Percentiles rank a stretch among this genome's conserved stretches.
These are phyloP conservation scores for Camelina laxa DNA, from an alignment of 345 rosid species.

Conservation along the genomic window DNA sequence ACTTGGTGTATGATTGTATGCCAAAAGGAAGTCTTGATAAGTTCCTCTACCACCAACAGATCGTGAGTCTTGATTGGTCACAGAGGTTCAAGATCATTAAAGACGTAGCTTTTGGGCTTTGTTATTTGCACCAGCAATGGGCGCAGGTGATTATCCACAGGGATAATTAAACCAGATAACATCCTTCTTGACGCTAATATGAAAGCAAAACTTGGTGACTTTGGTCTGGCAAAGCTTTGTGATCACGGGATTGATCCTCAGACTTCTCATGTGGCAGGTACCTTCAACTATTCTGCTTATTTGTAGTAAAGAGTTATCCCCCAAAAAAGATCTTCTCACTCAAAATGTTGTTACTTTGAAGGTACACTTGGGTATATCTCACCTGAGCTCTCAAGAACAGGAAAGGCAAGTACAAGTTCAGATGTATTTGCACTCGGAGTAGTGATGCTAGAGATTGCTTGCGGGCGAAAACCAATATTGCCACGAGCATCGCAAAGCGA, in stretches of 20 bases:
- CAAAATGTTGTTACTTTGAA: slow-evolving; percentile 2
- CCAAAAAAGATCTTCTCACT: neutral
- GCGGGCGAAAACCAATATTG: slow-evolving; percentile 42
- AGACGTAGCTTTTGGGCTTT: slow-evolving; percentile 63
- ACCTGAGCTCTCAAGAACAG: slow-evolving; percentile 69
- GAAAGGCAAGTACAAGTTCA: slow-evolving; percentile 63
- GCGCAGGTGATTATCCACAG: slow-evolving; percentile 71
- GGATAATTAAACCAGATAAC: slow-evolving; percentile 73
- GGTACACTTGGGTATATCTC: slow-evolving; percentile 83
- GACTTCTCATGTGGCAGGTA: slow-evolving; percentile 54
- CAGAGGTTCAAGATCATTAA: slow-evolving; percentile 49
- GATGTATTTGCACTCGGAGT: slow-evolving; percentile 67
- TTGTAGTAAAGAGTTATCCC: neutral
- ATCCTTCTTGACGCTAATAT: slow-evolving; percentile 62
- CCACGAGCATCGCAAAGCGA: slow-evolving; percentile 2
- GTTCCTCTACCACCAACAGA: slow-evolving; percentile 42
- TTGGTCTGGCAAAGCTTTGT: slow-evolving; percentile 69
- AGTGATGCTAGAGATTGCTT: slow-evolving; percentile 64
- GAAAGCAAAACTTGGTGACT: slow-evolving; percentile 74
- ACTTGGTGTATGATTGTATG: slow-evolving; percentile 66
- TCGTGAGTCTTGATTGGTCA: slow-evolving; percentile 53
- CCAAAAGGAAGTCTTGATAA: slow-evolving; percentile 69
- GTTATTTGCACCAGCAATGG: slow-evolving; percentile 47
- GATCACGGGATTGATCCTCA: slow-evolving; percentile 63
- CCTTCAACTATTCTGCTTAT: neutral